Conservation (phyloP, 208 protist genomes). For the Wallacemonas sp. region DNA sequence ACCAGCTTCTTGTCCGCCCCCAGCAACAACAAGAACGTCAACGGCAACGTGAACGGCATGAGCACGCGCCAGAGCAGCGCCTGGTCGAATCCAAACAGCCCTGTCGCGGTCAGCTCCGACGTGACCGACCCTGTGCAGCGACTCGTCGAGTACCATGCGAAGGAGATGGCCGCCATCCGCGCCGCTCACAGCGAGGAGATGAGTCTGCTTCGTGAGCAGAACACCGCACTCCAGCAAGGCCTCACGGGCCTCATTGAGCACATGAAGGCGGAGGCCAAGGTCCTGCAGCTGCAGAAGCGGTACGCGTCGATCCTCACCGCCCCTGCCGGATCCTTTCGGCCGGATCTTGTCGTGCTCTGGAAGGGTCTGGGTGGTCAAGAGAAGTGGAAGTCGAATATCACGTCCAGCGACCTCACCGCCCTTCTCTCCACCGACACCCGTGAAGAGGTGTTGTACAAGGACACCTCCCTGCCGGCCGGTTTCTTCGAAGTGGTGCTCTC, state of each 20-base stretch:
- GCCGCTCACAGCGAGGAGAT: constrained; percentile 1
- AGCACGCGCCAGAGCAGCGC: neutral
- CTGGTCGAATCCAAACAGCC: neutral
- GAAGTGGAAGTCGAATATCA: constrained; percentile 6
- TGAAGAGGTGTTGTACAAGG: constrained; percentile 5
- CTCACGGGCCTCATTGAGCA: neutral
- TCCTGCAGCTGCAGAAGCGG: neutral
- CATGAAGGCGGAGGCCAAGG: neutral
- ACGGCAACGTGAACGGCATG: neutral
- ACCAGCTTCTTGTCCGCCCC: neutral
- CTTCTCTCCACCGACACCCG: constrained; percentile 1
- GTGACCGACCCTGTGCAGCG: neutral
- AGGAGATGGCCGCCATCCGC: constrained; percentile 2
- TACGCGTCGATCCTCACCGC: neutral
- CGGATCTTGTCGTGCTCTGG: constrained; percentile 3
- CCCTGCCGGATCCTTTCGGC: neutral
- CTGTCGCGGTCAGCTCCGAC: neutral
- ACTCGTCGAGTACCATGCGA: neutral
- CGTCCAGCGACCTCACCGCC: neutral
- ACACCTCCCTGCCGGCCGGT: constrained; percentile 4
- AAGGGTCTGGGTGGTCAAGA: neutral
- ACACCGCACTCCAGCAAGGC: neutral
- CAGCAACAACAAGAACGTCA: neutral
- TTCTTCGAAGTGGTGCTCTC: constrained; percentile 3
- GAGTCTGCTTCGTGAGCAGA: constrained; percentile 4